Base-by-base conservation (phyloP, 2,329 filamentous ascomycete species). In the Didymella pomorum region DNA sequence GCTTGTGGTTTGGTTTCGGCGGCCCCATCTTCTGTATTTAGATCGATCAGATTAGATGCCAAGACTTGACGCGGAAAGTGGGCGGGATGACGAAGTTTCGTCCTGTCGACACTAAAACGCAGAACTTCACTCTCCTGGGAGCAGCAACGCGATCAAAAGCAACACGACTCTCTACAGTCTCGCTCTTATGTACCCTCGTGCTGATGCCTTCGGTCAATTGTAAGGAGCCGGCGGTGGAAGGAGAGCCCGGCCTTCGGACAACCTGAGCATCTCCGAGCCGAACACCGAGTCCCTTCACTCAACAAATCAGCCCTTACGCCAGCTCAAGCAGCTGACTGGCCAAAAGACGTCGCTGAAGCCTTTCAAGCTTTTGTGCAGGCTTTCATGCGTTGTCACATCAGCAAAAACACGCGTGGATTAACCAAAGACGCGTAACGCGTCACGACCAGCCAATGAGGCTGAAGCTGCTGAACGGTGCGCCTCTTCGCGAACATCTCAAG, bases 401-500 rank as follows among this genome's bases (percentile, higher is more conserved):
- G 41, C 41, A 6, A 7, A 43, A 25, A 9, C 25, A 49, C 39
- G 21, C 48, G 41, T 51, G 20, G 41, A 6, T 45, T 21, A 20
- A 18, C 5, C 28, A 33, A 31, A 21, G 46, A 53, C 53, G 45
- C 33, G 44, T 31, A 7, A 35, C 53, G 53, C 48, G 50, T 61
- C 52, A 39, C 51, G 14, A 31, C 23, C 35, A 43, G 28, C 52
- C 58, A 58, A 75, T 79, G 65, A 81, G 86, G 52, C 71, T 76
- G 48, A 74, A 71, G 52, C 80, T 86, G 60, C 75, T 88, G 54
- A 81, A 83, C 52, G 89, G 89, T 23, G 87, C 89, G n/a, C 89
- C 89, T 2, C 75, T 82, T 31, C 71, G 77, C 28, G 76, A 75
- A 10, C 75, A 79, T 23, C 79, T 92, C 21, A 74, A 82, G 39